Conservation (phyloP, 768 basidiomycete species). For the Collybia mongolica region DNA sequence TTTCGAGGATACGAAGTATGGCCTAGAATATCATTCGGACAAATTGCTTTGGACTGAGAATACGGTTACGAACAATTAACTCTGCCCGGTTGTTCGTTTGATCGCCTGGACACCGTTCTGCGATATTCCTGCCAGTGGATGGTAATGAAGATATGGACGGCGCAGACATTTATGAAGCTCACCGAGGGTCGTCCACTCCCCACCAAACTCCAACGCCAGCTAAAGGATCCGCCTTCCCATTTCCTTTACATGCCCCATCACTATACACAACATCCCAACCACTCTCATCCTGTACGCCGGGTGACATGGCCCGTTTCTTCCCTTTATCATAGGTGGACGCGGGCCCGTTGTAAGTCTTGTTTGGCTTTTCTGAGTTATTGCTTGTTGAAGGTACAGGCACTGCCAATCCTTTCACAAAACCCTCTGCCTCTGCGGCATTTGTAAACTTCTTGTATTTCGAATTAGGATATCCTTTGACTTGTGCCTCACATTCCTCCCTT, state of each 20-base stretch:
- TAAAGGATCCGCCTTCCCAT: slow-evolving; percentile 62
- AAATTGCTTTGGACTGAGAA: background rate
- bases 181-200: slow-evolving; percentile 69
- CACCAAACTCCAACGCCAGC: slow-evolving; percentile 94
- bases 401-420: slow-evolving; percentile 38
- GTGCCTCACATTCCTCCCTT: slow-evolving; percentile 73
- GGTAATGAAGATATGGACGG: background rate
- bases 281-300: slow-evolving; percentile 27
- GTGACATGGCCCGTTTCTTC: slow-evolving; percentile 30
- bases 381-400: background rate
- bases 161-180: slow-evolving; percentile 7
- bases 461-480: slow-evolving; percentile 62
- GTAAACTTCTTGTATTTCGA: slow-evolving; percentile 70
- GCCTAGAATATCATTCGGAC: slow-evolving; percentile 49
- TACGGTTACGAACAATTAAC: slow-evolving; percentile 57
- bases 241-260: slow-evolving; percentile 86
- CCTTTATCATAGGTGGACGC: slow-evolving; percentile 17
- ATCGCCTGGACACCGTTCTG: slow-evolving; percentile 78
- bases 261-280: slow-evolving; percentile 65
- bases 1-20: slow-evolving; percentile 79
- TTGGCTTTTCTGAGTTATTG: background rate
- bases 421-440: slow-evolving; percentile 53
- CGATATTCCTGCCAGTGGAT: slow-evolving; percentile 58
- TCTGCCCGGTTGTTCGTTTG: slow-evolving; percentile 92
- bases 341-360: background rate